Base-by-base conservation (phyloP, 192 early-diverging fungal species). In the Chytriomyces hyalinus region DNA sequence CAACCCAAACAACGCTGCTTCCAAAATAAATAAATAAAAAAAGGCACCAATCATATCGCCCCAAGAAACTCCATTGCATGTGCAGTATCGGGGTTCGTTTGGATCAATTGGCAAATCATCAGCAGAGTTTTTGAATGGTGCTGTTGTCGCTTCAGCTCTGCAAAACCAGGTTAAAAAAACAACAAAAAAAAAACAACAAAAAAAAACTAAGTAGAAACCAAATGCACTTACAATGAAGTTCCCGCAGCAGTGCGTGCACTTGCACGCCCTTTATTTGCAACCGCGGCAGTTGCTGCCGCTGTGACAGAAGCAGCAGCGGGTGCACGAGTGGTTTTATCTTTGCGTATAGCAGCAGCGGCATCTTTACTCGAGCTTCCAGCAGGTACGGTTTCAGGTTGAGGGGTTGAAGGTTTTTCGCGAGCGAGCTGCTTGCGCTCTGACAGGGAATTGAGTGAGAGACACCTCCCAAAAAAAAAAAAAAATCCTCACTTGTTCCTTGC, bases 61-160 rank as follows among this genome's bases (percentile, higher is more conserved):
- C 75, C 89, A 99, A 6, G 94, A 96, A 13, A 98, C 94, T 82
- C 96, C 94, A 47, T 94, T 87, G 71, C 97, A 99, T 78, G 95
- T 95, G 76, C 97, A 99, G 83, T 99, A 99, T 20, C 92, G 86
- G 1, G 96, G 96, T 84, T 99, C 97, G 78, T 97, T 95, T 0
- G 97, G 96, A 84, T 99, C 96, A 70, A 97, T 94, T 0, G 94
- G 89, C 81, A 94, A 67, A 79, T 79, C 79, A 82, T 75, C 59
- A 13, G 53, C 60, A 20, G 45, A 63, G 67, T 8, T 28, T 46
- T 61, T 71, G 15, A 61, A 60, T 53, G 60, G 62, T 24, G 11
- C 26, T 36, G 49, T 73, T 22, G 65, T 9, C 36, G n/a, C n/a
- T 15, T 11, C 47, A 48, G 20, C 69, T 9, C 50, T 49, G 20